Evolutionary conservation across 1,139 yeast species (phyloP), one percentile per base, ranked within the genome.

Genomic region (Candida smagusa): DNA sequence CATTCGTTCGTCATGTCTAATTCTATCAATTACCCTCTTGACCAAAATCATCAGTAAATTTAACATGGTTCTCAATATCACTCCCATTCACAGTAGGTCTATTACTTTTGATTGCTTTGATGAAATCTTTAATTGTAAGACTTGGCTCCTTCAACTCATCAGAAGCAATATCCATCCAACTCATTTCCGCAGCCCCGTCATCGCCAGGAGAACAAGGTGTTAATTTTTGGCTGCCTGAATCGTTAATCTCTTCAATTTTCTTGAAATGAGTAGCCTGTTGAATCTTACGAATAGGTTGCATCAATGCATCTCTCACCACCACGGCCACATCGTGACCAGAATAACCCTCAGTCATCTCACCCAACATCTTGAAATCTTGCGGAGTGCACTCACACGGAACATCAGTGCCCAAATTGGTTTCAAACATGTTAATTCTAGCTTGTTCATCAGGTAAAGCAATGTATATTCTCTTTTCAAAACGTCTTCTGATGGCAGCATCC

Each of bases 181-280:
- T 81, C 87, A 86, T 84, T 58, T 94, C 99, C 32, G 65, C 59
- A 0, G 98, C 97, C 9, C 79, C 89, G 3, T 63, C 62, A 48
- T 88, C 97, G 9, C 99, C 99, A 0, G 99, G 99, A 0, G 97
- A 89, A 54, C 98, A 94, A 1, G 98, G 98, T 12, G 92, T 87
- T 36, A 79, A 73, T 56, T 78, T 73, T 13, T 76, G 57, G 36
- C 59, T 47, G 21, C 65, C 66, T 3, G 29, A 27, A n/a, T 27
- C 29, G 35, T 67, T 65, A 30, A 63, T 70, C 33, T 49, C 63
- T 6, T 47, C 38, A 8, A 79, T 74, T 39, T 74, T 71, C 54
- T 84, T 86, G 67, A 94, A 94, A 67, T 94, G 99, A 0, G 99
- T 94, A 0, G 98, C 97, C 52, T 80, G 84, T 61, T 92, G 98